Evolutionary conservation across 176 grass and related monocot species (phyloP).

Genomic region (Phoenix roebelenii): DNA sequence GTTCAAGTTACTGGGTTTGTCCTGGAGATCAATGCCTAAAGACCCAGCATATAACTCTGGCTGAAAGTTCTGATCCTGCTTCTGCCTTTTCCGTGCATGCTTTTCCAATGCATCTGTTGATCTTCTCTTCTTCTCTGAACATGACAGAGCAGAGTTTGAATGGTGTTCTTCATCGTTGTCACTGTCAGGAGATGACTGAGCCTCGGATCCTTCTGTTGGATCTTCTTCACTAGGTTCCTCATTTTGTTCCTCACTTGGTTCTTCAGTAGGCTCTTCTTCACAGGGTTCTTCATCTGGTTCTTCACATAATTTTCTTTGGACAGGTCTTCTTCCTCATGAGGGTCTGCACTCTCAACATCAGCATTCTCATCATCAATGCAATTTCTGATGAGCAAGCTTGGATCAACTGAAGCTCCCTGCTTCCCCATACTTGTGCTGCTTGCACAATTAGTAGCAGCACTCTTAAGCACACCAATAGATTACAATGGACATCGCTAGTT

Average conservation of each 20-base stretch:
- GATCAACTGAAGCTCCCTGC: not conserved
- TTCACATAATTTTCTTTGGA: not conserved
- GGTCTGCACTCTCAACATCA: not conserved
- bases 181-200: not conserved
- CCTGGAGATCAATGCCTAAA: too few species aligned
- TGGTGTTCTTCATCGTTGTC: slow-evolving; percentile 2
- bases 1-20: too few species aligned
- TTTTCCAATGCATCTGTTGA: slow-evolving; percentile 31
- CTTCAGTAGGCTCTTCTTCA: not conserved
- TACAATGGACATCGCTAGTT: too few species aligned
- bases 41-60: not conserved
- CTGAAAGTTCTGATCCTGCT: not conserved
- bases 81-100: slow-evolving; percentile 19
- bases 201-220: not conserved
- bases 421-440: too few species aligned
- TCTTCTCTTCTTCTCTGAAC: slow-evolving; percentile 40
- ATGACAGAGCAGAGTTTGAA: not conserved
- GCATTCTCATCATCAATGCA: not conserved
- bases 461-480: too few species aligned
- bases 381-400: not conserved
- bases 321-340: not conserved
- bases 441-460: too few species aligned
- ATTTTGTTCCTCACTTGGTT: not conserved
- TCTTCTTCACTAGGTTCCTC: not conserved
- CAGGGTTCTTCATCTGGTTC: not conserved